phyloP scores from a whole-genome alignment of 2,329 filamentous ascomycete genomes.

The Fusarium secorum region DNA sequence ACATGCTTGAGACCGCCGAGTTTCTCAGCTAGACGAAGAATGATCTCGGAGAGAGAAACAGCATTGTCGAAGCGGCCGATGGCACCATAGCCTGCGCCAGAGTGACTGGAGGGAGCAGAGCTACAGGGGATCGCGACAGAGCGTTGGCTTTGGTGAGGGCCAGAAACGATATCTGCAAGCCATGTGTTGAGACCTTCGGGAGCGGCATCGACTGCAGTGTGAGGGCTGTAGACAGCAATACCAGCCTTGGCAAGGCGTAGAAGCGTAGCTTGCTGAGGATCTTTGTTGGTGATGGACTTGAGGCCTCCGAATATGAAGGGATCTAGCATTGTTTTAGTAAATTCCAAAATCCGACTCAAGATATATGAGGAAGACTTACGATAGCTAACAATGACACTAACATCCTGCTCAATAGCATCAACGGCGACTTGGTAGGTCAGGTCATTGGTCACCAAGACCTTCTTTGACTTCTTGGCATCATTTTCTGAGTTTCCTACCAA shows the following conservation, averaged over 20 bases:
- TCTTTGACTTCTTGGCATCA: conserved; percentile 42
- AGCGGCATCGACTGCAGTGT: conserved; percentile 92
- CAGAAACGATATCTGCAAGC: conserved; percentile 86
- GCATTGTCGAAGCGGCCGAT: conserved; percentile 52
- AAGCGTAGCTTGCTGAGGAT: conserved; percentile 87
- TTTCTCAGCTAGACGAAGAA: conserved; percentile 66
- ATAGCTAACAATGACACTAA: conserved; percentile 86
- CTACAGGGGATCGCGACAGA: conserved; percentile 57
- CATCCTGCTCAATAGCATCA: conserved; percentile 81
- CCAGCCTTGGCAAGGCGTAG: conserved; percentile 83
- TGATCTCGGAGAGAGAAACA: conserved; percentile 53
- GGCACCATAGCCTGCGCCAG: conserved; percentile 62
- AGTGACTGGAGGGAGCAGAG: conserved; percentile 53
- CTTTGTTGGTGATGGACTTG: conserved; percentile 83
- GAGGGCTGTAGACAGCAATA: conserved; percentile 94
- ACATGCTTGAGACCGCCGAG: conserved; percentile 70
- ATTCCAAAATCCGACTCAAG: neutral
- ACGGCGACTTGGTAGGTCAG: conserved; percentile 88
- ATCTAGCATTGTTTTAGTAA: conserved; percentile 60
- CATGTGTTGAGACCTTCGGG: conserved; percentile 89
- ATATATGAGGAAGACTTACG: conserved; percentile 59
- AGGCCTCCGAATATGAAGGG: conserved; percentile 95
- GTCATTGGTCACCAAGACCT: conserved; percentile 77
- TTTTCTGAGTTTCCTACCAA: conserved; percentile 60
- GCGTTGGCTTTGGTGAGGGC: conserved; percentile 50